These are phyloP conservation scores for Pichia paraexigua DNA, from an alignment of 805 yeast species.

Conservation along the genomic window DNA sequence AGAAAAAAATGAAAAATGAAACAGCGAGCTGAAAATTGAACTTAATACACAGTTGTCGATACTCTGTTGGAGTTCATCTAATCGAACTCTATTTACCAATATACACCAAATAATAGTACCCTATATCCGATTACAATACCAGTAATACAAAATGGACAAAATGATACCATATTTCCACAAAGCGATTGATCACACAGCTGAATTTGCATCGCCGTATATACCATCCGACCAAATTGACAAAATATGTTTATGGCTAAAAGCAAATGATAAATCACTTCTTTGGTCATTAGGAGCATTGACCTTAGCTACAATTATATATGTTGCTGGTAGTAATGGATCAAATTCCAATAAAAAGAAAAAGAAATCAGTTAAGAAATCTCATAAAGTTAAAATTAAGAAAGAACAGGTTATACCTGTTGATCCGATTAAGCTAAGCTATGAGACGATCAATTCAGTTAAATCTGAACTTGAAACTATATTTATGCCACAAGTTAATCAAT, in stretches of 20 bases:
- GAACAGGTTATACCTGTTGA: conserved; percentile 15
- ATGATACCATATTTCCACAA: conserved; percentile 2
- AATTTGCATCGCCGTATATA: not conserved
- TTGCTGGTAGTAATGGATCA: conserved; percentile 1
- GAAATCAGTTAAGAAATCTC: conserved; percentile 8
- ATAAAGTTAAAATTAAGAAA: conserved; percentile 8
- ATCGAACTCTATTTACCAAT: not conserved
- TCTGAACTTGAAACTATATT: not conserved
- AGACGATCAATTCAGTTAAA: conserved; percentile 2
- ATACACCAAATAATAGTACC: not conserved
- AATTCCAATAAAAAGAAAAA: conserved; percentile 7
- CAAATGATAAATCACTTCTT: conserved; percentile 13
- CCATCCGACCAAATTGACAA: conserved; percentile 3
- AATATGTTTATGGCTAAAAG: conserved; percentile 6
- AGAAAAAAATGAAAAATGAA: not conserved
- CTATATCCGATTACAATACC: not conserved
- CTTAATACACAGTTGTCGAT: no score
- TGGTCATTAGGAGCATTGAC: conserved; percentile 11
- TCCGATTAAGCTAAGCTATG: conserved; percentile 14
- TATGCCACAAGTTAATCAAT: conserved; percentile 2
- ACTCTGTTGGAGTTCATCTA: no score
- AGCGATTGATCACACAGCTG: not conserved
- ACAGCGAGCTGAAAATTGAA: not conserved
- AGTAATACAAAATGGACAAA: not conserved
- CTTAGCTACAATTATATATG: not conserved